phyloP scores from a whole-genome alignment of 805 yeast genomes.

The Candida saitoana region DNA sequence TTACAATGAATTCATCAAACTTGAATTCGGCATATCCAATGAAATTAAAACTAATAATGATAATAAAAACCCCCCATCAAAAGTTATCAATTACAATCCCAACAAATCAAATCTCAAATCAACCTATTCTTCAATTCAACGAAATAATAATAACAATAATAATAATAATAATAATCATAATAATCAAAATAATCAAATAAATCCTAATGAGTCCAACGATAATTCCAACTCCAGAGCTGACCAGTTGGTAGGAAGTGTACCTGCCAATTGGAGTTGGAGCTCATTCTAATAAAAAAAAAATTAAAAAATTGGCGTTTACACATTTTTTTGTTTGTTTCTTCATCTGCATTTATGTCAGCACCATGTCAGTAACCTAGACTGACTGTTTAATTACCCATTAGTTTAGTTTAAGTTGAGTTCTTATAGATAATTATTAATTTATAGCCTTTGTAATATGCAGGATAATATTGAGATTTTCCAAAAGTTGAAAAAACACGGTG shows the following conservation, averaged over 20 bases:
- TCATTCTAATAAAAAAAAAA: slow-evolving; percentile 42
- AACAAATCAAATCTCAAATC: neutral
- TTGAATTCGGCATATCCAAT: slow-evolving; percentile 33
- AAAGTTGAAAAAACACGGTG: slow-evolving; percentile 4
- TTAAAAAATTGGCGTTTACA: neutral
- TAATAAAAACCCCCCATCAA: neutral
- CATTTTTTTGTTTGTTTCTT: neutral
- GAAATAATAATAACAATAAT: neutral
- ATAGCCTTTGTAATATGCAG: neutral
- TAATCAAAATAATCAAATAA: neutral
- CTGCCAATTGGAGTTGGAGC: slow-evolving; percentile 80
- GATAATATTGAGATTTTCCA: neutral
- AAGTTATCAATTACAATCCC: neutral
- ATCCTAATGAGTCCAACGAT: neutral
- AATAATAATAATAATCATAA: neutral
- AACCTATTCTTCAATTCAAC: neutral
- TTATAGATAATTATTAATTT: neutral
- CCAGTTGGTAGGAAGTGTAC: slow-evolving; percentile 46
- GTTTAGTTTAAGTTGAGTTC: neutral
- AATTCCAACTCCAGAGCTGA: slow-evolving; percentile 25
- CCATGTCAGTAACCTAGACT: neutral
- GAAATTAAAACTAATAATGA: neutral
- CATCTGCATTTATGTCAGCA: neutral
- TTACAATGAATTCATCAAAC: slow-evolving; percentile 48
- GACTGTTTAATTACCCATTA: too few species aligned